Conservation (phyloP, 1,139 yeast species). For the Debaryomyces nepalensis region DNA sequence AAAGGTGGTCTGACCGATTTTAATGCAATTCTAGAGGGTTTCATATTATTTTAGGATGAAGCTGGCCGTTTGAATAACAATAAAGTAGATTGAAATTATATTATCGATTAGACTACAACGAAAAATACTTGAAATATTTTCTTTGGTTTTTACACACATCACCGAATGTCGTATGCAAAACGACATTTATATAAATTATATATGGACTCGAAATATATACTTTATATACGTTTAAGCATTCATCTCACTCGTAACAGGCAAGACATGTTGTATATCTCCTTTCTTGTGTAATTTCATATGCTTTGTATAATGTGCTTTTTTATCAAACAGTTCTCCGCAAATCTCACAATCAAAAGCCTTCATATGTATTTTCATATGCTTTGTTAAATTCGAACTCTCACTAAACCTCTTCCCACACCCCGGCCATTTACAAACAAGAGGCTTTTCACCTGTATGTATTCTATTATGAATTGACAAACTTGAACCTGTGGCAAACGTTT, state of each 20-base stretch:
- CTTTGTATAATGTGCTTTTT: constrained; percentile 41
- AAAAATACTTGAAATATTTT: constrained; percentile 9
- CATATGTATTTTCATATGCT: constrained; percentile 77
- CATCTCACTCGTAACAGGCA: not conserved
- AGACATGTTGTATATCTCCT: not conserved
- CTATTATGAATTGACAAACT: constrained; percentile 58
- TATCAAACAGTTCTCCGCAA: constrained; percentile 58
- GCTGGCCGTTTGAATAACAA: not conserved
- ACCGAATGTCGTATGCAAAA: constrained; percentile 1
- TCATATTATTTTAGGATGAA: constrained; percentile 28
- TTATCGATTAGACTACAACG: no score
- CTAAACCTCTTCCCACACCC: constrained; percentile 86
- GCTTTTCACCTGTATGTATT: constrained; percentile 70
- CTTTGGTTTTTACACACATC: constrained; percentile 8
- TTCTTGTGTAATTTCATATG: constrained; percentile 39
- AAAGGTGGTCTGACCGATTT: constrained; percentile 31
- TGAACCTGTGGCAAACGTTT: constrained; percentile 57
- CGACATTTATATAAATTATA: constrained; percentile 5
- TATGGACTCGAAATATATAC: no score
- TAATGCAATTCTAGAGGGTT: constrained; percentile 28
- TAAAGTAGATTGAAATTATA: no score
- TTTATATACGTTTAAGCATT: not conserved
- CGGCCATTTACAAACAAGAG: constrained; percentile 75
- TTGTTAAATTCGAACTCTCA: constrained; percentile 85
- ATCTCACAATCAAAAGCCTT: constrained; percentile 53